These are phyloP conservation scores for Pharus latifolius DNA, from an alignment of 176 grass and related monocot genomes.

Conservation along the genomic window DNA sequence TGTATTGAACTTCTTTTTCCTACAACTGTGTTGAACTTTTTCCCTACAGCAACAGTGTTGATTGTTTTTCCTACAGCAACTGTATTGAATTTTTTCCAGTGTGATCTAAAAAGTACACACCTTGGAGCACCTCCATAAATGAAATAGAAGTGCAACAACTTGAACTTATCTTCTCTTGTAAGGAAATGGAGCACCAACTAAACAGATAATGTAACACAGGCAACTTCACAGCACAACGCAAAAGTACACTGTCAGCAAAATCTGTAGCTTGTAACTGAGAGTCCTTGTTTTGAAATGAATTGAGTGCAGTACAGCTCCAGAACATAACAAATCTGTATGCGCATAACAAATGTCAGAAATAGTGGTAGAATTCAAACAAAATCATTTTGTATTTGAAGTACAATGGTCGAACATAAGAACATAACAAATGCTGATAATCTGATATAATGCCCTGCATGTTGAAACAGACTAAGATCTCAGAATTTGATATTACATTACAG, in stretches of 20 bases:
- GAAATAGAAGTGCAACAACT: conserved; percentile 7
- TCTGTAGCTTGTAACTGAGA: neutral
- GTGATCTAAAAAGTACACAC: neutral
- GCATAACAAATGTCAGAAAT: neutral
- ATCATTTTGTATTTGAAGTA: neutral
- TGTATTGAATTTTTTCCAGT: neutral
- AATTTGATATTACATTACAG: neutral
- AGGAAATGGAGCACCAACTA: neutral
- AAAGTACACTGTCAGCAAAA: neutral
- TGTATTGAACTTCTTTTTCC: neutral
- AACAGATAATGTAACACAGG: neutral
- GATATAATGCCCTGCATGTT: neutral
- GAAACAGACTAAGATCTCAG: neutral
- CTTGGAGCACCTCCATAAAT: conserved; percentile 1
- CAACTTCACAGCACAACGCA: neutral
- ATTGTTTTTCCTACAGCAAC: too few relatives aligned
- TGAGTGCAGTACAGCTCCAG: neutral
- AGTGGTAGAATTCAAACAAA: neutral
- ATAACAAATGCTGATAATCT: neutral
- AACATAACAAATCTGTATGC: conserved; percentile 9
- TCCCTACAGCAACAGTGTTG: too few relatives aligned
- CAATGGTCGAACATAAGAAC: neutral
- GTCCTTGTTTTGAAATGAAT: neutral
- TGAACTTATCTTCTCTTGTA: neutral
- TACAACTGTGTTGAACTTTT: too few relatives aligned